Evolutionary conservation across 495 filamentous ascomycete species (phyloP).

Genomic region (Penicillium goetzii): DNA sequence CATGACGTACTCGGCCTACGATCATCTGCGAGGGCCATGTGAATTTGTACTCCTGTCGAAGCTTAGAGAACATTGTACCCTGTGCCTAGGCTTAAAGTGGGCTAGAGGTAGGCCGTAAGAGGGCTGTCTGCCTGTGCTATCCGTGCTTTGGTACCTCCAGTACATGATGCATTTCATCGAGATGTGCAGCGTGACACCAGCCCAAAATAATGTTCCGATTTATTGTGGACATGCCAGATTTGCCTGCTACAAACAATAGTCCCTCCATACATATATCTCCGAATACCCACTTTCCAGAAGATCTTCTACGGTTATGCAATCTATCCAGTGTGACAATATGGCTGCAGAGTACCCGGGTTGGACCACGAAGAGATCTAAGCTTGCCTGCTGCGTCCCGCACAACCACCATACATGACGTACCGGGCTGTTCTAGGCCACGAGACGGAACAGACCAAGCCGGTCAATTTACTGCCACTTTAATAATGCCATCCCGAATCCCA

Average conservation of each 20-base stretch:
- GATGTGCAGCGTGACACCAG: slow-evolving; percentile 2
- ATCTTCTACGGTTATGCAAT: not conserved
- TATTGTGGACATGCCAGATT: not conserved
- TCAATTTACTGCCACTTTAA: not conserved
- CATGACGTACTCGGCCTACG: slow-evolving; percentile 31
- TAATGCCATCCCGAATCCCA: no score
- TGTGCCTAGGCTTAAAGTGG: not conserved
- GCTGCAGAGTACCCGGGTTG: not conserved
- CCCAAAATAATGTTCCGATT: not conserved
- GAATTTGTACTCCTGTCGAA: not conserved
- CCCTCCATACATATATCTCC: not conserved
- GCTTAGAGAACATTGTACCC: not conserved
- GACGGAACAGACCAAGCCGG: not conserved
- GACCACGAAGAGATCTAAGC: not conserved
- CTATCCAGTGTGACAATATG: not conserved
- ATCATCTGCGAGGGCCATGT: slow-evolving; percentile 18
- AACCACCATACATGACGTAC: slow-evolving; percentile 11
- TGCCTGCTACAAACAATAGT: not conserved
- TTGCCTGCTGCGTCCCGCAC: slow-evolving; percentile 4
- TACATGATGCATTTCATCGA: not conserved
- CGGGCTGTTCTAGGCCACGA: slow-evolving; percentile 5
- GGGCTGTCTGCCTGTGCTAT: not conserved
- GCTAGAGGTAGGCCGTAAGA: not conserved
- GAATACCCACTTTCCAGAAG: not conserved
- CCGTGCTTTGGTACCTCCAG: not conserved